phyloP scores from a whole-genome alignment of 2,329 filamentous ascomycete species.

The Ceratocystis destructans region DNA sequence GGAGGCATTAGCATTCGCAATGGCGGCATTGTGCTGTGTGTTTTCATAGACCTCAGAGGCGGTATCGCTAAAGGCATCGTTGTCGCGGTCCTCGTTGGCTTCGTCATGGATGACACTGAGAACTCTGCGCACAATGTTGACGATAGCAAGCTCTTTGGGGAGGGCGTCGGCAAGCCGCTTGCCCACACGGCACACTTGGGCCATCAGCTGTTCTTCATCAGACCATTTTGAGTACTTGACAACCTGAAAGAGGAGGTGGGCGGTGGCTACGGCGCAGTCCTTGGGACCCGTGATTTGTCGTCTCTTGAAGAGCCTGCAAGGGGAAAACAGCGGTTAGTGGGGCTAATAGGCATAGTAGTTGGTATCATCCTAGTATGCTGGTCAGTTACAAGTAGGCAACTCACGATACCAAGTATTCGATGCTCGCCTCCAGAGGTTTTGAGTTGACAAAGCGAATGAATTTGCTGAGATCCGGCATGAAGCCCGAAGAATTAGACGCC shows the following conservation, averaged over 20 bases:
- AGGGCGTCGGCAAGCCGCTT: slow-evolving; percentile 67
- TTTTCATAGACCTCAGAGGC: slow-evolving; percentile 28
- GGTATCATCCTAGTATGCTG: background rate
- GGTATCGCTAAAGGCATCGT: slow-evolving; percentile 48
- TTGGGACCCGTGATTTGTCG: slow-evolving; percentile 79
- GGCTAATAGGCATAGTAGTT: background rate
- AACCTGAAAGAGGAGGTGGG: slow-evolving; percentile 74
- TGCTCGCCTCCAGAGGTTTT: slow-evolving; percentile 62
- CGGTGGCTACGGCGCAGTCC: slow-evolving; percentile 80
- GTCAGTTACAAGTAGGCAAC: slow-evolving; percentile 24
- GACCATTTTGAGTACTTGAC: slow-evolving; percentile 69
- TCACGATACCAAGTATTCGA: slow-evolving; percentile 73
- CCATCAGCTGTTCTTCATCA: slow-evolving; percentile 64
- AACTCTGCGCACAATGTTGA: slow-evolving; percentile 84
- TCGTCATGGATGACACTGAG: slow-evolving; percentile 86
- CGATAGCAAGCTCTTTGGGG: slow-evolving; percentile 79
- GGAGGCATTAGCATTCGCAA: slow-evolving; percentile 25
- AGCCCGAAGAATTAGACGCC: slow-evolving; percentile 17
- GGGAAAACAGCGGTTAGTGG: background rate
- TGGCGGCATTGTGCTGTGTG: slow-evolving; percentile 27
- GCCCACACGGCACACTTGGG: slow-evolving; percentile 66
- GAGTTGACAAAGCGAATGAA: slow-evolving; percentile 69
- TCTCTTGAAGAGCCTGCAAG: slow-evolving; percentile 64
- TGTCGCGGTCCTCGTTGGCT: slow-evolving; percentile 59
- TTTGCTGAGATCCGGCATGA: slow-evolving; percentile 59